phyloP scores from a whole-genome alignment of 2,329 filamentous ascomycete species.

The Trichothecium sympodiale region DNA sequence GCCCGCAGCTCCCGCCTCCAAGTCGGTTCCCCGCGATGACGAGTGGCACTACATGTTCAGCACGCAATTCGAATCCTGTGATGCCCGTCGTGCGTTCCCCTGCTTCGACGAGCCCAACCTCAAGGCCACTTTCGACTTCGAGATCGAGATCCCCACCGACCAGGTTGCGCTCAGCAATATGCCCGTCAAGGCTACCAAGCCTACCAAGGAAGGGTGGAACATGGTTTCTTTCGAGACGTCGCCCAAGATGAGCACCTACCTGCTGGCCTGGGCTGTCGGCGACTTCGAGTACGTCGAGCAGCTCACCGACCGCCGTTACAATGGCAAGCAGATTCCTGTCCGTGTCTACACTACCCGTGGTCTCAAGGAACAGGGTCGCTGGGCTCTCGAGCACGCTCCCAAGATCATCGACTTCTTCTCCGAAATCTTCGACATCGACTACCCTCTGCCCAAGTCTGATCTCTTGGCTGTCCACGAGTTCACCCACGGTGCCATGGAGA shows the following conservation, averaged over 20 bases:
- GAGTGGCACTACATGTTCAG: constrained; percentile 70
- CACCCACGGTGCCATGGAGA: constrained; percentile 81
- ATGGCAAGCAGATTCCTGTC: constrained; percentile 82
- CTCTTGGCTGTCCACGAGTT: constrained; percentile 90
- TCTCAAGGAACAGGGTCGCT: constrained; percentile 84
- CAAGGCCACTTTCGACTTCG: constrained; percentile 90
- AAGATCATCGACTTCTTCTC: constrained; percentile 96
- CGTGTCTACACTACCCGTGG: constrained; percentile 92
- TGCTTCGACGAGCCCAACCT: constrained; percentile 97
- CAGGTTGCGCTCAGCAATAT: constrained; percentile 91
- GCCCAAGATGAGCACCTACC: constrained; percentile 84
- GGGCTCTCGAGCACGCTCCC: constrained; percentile 82
- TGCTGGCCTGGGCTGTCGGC: constrained; percentile 87
- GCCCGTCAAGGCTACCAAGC: constrained; percentile 65
- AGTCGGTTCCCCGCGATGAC: constrained; percentile 66
- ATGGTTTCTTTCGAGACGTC: constrained; percentile 71
- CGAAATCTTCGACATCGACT: constrained; percentile 86
- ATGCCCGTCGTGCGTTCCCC: constrained; percentile 85
- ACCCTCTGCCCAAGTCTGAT: constrained; percentile 86
- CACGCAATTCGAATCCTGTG: constrained; percentile 95
- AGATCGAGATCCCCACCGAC: constrained; percentile 81
- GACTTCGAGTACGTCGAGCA: constrained; percentile 96
- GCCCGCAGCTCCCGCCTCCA: constrained; percentile 57
- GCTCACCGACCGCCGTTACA: constrained; percentile 80
- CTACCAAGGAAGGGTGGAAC: constrained; percentile 53